Conservation (phyloP, 2,329 filamentous ascomycete species). For the Metarhizium robertsii region DNA sequence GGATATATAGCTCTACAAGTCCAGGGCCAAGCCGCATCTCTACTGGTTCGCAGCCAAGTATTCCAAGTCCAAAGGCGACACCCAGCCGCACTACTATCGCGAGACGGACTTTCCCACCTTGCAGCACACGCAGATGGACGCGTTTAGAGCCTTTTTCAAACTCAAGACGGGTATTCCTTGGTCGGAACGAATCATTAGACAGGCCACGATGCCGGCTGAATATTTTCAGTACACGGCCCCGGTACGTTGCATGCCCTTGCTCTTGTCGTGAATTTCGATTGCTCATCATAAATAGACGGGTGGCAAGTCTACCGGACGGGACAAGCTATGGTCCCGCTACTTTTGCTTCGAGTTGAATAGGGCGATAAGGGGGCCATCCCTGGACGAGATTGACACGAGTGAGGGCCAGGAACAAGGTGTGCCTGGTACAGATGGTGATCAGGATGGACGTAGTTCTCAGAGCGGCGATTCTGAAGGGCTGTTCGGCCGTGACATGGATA, state of each 20-base stretch:
- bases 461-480: not conserved
- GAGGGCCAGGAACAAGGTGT: not conserved
- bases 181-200: conserved; percentile 39
- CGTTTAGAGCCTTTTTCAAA: conserved; percentile 49
- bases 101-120: conserved; percentile 27
- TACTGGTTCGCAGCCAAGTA: conserved; percentile 52
- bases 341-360: conserved; percentile 25
- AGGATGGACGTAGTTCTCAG: not conserved
- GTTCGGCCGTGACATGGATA: not conserved
- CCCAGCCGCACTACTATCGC: conserved; percentile 25
- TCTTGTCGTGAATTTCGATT: not conserved
- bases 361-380: conserved; percentile 16
- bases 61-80: conserved; percentile 30
- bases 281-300: conserved; percentile 16
- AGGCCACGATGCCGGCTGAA: conserved; percentile 19
- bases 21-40: conserved; percentile 44
- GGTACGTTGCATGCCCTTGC: conserved; percentile 22
- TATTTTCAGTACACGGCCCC: conserved; percentile 38
- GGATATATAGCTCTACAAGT: conserved; percentile 55
- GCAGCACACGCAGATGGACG: conserved; percentile 34
- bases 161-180: conserved; percentile 49
- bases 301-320: conserved; percentile 28
- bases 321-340: conserved; percentile 22
- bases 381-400: not conserved
- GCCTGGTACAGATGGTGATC: not conserved